Conservation (phyloP, 2,329 filamentous ascomycete species). For the Leptographium flavum region DNA sequence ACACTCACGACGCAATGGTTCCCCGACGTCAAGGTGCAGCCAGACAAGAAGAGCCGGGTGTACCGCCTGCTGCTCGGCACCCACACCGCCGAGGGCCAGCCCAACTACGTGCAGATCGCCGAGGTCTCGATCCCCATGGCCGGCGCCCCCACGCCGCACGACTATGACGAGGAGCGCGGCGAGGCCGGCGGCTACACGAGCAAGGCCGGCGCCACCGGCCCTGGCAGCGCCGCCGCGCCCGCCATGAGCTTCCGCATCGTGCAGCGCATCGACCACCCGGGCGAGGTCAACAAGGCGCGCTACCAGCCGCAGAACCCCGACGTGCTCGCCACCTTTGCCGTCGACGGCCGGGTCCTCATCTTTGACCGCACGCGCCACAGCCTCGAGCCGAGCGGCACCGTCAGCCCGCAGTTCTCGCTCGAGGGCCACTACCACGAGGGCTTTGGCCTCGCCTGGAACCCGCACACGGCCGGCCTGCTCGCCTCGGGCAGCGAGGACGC, state of each 20-base stretch:
- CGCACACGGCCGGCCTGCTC: constrained; percentile 65
- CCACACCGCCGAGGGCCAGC: constrained; percentile 73
- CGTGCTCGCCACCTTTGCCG: constrained; percentile 84
- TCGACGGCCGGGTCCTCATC: constrained; percentile 76
- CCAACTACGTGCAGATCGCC: constrained; percentile 90
- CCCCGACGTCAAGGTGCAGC: constrained; percentile 78
- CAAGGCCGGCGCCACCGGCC: constrained; percentile 19
- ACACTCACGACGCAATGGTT: constrained; percentile 97
- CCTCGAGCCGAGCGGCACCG: constrained; percentile 55
- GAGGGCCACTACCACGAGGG: constrained; percentile 78
- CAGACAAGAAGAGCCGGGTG: constrained; percentile 73
- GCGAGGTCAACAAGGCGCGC: constrained; percentile 95
- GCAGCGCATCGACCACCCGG: constrained; percentile 91
- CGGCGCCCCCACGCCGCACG: constrained; percentile 55
- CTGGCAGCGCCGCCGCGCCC: constrained; percentile 18
- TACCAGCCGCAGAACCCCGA: constrained; percentile 97
- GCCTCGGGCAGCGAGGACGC: constrained; percentile 85
- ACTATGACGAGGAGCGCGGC: constrained; percentile 83
- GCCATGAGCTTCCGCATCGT: constrained; percentile 80
- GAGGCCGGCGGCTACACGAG: constrained; percentile 91
- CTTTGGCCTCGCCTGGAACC: constrained; percentile 87
- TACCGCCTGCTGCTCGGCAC: constrained; percentile 90
- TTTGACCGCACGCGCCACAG: constrained; percentile 95
- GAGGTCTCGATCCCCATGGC: constrained; percentile 84
- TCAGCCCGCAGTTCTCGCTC: constrained; percentile 73